Percentiles rank a stretch among this genome's conserved stretches.
Evolutionary conservation across 1,139 yeast genomes (phyloP).

Genomic region (Saccharomycopsis phalli): DNA sequence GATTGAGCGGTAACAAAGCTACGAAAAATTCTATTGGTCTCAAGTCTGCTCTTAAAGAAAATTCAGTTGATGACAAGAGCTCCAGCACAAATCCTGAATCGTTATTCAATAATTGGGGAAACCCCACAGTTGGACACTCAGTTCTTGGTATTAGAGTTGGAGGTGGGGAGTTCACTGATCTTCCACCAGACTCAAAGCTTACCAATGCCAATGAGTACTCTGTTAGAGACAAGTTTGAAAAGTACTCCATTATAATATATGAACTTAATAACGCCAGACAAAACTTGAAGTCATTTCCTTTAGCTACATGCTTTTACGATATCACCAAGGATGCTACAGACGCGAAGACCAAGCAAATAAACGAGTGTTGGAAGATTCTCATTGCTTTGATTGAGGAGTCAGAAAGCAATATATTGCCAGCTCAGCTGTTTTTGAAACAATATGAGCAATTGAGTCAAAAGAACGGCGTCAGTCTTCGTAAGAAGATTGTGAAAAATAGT

Average conservation of each 20-base stretch:
- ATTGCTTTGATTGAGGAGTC: constrained; percentile 26
- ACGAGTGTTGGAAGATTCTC: constrained; percentile 57
- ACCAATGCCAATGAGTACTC: constrained; percentile 33
- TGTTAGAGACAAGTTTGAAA: constrained; percentile 54
- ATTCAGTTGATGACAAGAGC: not conserved
- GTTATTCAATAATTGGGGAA: constrained; percentile 24
- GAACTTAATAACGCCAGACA: constrained; percentile 65
- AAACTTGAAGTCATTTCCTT: constrained; percentile 38
- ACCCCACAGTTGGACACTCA: constrained; percentile 27
- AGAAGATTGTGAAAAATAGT: constrained; percentile 47
- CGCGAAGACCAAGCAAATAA: constrained; percentile 51
- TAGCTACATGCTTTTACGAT: constrained; percentile 43
- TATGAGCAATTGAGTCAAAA: constrained; percentile 25
- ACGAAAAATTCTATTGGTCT: not conserved
- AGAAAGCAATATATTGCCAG: constrained; percentile 24
- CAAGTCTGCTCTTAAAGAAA: constrained; percentile 5
- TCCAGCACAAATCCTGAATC: not conserved
- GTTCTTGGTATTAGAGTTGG: constrained; percentile 30
- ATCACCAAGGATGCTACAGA: constrained; percentile 33
- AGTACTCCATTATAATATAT: constrained; percentile 62
- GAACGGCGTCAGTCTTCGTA: constrained; percentile 34
- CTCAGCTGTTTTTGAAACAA: constrained; percentile 28
- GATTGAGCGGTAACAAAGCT: constrained; percentile 28
- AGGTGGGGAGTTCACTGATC: constrained; percentile 26
- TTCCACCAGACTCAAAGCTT: constrained; percentile 23